These are phyloP conservation scores for Cichorium intybus DNA, from an alignment of 140 eudicot species.

Conservation along the genomic window DNA sequence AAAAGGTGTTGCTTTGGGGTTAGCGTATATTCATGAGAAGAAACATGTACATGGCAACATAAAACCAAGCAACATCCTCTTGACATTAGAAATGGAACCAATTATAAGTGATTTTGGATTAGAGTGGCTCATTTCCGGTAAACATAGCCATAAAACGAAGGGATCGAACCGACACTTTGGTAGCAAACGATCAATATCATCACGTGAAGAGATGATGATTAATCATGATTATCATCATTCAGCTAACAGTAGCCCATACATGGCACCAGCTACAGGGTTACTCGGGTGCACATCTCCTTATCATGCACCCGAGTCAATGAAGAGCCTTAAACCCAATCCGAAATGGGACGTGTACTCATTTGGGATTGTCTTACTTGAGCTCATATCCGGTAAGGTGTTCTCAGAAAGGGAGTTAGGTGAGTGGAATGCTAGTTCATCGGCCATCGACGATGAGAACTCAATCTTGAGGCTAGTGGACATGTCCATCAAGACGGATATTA, in stretches of 20 bases:
- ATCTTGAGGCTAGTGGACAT: constrained; percentile 62
- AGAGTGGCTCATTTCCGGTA: constrained; percentile 65
- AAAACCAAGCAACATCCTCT: constrained; percentile 80
- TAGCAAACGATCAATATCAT: constrained; percentile 56
- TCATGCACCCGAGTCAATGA: constrained; percentile 83
- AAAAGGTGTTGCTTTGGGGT: constrained; percentile 78
- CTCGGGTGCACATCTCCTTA: constrained; percentile 78
- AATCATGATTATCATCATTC: constrained; percentile 40
- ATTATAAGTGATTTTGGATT: constrained; percentile 69
- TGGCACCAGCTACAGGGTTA: constrained; percentile 37
- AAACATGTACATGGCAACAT: constrained; percentile 84
- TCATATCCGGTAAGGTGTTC: constrained; percentile 74
- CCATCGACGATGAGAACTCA: constrained; percentile 41
- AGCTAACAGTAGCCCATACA: constrained; percentile 42
- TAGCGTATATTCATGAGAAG: constrained; percentile 71
- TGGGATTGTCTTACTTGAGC: constrained; percentile 79
- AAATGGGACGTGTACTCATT: constrained; percentile 89
- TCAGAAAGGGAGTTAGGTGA: constrained; percentile 65
- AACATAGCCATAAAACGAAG: constrained; percentile 39
- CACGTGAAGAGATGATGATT: constrained; percentile 41
- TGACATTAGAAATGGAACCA: constrained; percentile 76
- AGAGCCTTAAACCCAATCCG: constrained; percentile 63
- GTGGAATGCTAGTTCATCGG: constrained; percentile 50
- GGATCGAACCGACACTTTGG: constrained; percentile 69
- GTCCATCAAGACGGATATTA: constrained; percentile 54